phyloP scores from a whole-genome alignment of 805 yeast species.

The Teunomyces gatunensis region DNA sequence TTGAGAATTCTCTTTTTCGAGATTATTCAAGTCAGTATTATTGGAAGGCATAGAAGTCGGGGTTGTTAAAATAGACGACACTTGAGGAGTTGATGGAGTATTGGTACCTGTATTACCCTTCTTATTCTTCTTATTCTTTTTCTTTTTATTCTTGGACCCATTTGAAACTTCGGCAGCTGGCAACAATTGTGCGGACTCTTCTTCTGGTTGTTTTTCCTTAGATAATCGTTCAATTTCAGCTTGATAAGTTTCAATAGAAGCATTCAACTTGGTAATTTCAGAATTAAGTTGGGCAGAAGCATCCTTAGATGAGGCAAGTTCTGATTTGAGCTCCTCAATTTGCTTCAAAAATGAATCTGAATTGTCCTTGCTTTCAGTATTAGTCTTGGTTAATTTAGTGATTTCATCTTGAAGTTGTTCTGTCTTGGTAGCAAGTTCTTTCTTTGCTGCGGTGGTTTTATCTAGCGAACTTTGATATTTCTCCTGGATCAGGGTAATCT shows the following conservation, averaged over 20 bases:
- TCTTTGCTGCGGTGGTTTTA: not conserved
- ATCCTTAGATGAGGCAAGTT: not conserved
- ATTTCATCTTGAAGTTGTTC: not conserved
- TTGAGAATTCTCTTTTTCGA: not conserved
- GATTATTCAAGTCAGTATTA: not conserved
- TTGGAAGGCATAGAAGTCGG: not conserved
- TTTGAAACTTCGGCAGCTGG: not conserved
- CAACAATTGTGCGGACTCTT: not conserved
- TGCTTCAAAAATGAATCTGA: not conserved
- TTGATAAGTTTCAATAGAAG: not conserved
- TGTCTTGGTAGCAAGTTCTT: not conserved
- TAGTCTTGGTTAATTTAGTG: not conserved
- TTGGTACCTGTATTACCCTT: not conserved
- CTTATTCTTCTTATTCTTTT: not conserved
- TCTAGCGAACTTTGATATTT: not conserved
- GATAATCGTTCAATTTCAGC: not conserved
- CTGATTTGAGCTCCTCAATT: not conserved
- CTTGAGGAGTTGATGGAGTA: not conserved
- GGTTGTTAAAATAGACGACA: not conserved
- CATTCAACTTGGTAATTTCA: not conserved
- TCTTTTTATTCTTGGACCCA: constrained; percentile 2
- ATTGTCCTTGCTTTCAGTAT: not conserved
- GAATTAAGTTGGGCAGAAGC: not conserved
- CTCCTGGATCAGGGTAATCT: not conserved
- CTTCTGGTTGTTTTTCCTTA: not conserved